Evolutionary conservation across 371 early-diverging fungal genomes (phyloP), one percentile per base, ranked within the genome.

Genomic region (Fennellomyces sp.): DNA sequence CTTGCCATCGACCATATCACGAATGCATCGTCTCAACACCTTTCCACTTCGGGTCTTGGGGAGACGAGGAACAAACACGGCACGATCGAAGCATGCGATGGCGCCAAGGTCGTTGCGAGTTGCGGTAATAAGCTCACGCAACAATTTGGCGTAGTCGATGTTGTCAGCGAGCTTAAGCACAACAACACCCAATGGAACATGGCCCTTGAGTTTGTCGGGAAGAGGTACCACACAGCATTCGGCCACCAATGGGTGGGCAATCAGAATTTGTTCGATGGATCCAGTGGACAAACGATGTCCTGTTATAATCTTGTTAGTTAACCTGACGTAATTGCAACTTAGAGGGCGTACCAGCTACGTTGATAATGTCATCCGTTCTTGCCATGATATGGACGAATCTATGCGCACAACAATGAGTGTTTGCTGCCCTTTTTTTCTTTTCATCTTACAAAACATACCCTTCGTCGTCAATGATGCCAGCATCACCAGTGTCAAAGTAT

Each of bases 11-110:
- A 84, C 79, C 82, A 92, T 90, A 36, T 86, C 85, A 23, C 94
- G 80, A 48, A 93, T 81, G 35, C 88, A 88, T 49, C 93, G 85
- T 35, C 97, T 79, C 68, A 97, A 76, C 28, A 96, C 91, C 73
- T 97, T 97, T 6, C 97, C 97, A 19, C 90, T 89, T 8, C 97
- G 78, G 10, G 98, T 98, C 72, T 98, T 98, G 13, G 98, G 97
- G 52, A 98, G 66, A 19, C 90, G 80, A 1, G 82, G 75, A 2
- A 92, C 88, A 56, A 92, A 73, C 19, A 87, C 73, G 2, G 88
- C 82, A 5, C 70, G 71, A 12, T 88, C 82, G 61, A 91, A 84
- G 35, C 90, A 91, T 2, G 93, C 91, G 60, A 94, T 88, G 7
- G 94, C 86, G 0, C 94, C 94, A 5, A 94, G 73, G 41, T 88